Evolutionary conservation across 2,329 filamentous ascomycete genomes (phyloP), one percentile per base, ranked within the genome.

Genomic region (Phoma sp.): DNA sequence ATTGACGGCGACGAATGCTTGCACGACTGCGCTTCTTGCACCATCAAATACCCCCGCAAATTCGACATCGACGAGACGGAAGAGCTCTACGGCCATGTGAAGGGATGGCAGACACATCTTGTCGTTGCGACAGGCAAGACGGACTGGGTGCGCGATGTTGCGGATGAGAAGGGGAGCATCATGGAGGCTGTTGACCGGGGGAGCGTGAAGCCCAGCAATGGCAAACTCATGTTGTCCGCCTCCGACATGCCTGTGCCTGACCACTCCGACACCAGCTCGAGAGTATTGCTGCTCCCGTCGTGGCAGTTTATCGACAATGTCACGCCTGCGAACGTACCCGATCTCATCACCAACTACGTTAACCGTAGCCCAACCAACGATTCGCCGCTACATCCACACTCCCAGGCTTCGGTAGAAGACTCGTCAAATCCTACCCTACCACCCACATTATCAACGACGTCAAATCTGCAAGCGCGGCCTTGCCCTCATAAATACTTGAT

Each of bases 81-180:
- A 70, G 80, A 87, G 65, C 78, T 99, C 43, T 98, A 96, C 71
- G 95, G 93, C 0, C 82, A 89, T 55, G 84, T 97, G 59, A 90
- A 91, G 69, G 91, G 87, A 32, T 98, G 91, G 89, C 88, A 86
- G 68, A 95, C 92, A 18, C 95, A 99, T 76, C 72, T 96, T 58
- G 79, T 99, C 29, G 91, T 98, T 13, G 95, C 91, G 23, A 99
- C 95, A n/a, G 91, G 92, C 57, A 96, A 97, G 83, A 84, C 88
- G 24, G 95, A 99, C 76, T 99, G 95, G 95, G 89, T 93, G 69
- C 79, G 90, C 56, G 89, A 96, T 78, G 90, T 96, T 4, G 68
- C 71, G 52, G 90, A 98, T 70, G 95, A 98, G 80, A 88, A 90
- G 63, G 83, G 80, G 41, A 83, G 80, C 52, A 74, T 85, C 47